A percentile compares a stretch with the other conserved stretches of the same genome.
These are phyloP conservation scores for Chalciporus sp. DNA, from an alignment of 1,284 basidiomycete species.

Conservation along the genomic window DNA sequence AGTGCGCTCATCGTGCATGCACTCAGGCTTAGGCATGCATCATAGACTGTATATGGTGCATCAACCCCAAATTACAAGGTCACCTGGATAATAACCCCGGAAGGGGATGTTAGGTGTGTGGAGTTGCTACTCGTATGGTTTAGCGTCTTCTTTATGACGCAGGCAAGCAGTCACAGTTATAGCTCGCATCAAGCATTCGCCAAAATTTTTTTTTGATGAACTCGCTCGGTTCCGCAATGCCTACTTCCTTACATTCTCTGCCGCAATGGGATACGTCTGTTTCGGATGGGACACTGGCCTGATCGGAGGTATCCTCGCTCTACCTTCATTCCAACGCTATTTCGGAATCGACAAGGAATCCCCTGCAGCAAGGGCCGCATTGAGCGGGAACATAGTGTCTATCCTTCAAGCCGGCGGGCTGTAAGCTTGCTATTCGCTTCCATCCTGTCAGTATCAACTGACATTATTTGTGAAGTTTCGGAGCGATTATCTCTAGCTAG, in stretches of 20 bases:
- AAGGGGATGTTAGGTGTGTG: no score
- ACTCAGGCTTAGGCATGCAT: no score
- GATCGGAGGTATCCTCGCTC: constrained; percentile 51
- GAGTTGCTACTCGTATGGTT: no score
- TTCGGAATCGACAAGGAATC: constrained; percentile 46
- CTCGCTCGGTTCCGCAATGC: constrained; percentile 44
- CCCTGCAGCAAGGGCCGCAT: constrained; percentile 34
- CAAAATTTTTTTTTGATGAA: constrained; percentile 21
- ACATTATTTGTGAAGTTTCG: constrained; percentile 37
- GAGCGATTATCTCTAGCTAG: constrained; percentile 46
- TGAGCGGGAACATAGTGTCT: constrained; percentile 59
- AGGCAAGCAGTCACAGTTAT: no score
- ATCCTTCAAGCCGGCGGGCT: constrained; percentile 60
- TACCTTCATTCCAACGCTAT: constrained; percentile 48
- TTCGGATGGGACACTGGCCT: constrained; percentile 45
- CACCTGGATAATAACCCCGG: no score
- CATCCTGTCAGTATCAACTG: neutral
- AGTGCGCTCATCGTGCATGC: no score
- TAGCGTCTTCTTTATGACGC: no score
- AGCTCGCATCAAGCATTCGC: no score
- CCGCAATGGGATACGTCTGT: constrained; percentile 51
- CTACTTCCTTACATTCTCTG: constrained; percentile 48
- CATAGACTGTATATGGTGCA: no score
- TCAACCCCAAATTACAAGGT: no score
- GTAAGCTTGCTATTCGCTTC: constrained; percentile 41